Evolutionary conservation across 169 alveolate genomes (phyloP), one percentile per base, ranked within the genome.

Genomic region (Plasmodium sp.): DNA sequence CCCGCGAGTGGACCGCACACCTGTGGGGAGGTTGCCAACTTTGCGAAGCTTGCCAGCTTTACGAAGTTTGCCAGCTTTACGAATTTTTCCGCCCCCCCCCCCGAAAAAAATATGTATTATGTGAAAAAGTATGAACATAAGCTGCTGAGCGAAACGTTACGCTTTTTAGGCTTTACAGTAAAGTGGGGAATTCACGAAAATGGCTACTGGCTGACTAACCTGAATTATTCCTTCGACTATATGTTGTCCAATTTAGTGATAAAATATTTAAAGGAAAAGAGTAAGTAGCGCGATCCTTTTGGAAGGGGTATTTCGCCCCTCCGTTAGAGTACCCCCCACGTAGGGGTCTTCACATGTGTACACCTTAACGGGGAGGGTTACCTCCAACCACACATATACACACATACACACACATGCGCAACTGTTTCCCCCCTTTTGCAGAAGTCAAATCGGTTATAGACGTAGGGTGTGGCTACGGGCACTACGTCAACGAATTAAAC

Each of bases 111-210:
- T 45, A 88, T 88, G 94, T 77, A 88, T 77, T 88, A 88, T 79
- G 45, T 88, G 71, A 88, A 88, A 88, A 88, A 88, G 71, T 88
- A 88, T 79, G 94, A 88, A 43, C 94, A 88, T 36, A 88, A 79
- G 39, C 33, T 88, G 31, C 82, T 75, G 14, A 80, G 90, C 31
- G 94, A 88, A 7, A 88, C 94, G 16, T 27, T 88, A 16, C 39
- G 94, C 39, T 88, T 88, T 88, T 88, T 88, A 41, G 94, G 94
- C 4, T 88, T 88, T 79, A 88, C 94, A 27, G 45, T 88, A 14
- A 88, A 88, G 33, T 88, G 94, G 94, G 94, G 94, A 39, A 88
- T 88, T 56, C 94, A 88, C 72, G 94, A 88, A 43, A 88, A 88
- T 79, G 94, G 94, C 5, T 88, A 88, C 81, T 88, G 94, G 94